Percentiles rank a stretch among this genome's conserved stretches.
Conservation (phyloP, 176 grass and related monocot genomes). For the Eleusine coracana region DNA sequence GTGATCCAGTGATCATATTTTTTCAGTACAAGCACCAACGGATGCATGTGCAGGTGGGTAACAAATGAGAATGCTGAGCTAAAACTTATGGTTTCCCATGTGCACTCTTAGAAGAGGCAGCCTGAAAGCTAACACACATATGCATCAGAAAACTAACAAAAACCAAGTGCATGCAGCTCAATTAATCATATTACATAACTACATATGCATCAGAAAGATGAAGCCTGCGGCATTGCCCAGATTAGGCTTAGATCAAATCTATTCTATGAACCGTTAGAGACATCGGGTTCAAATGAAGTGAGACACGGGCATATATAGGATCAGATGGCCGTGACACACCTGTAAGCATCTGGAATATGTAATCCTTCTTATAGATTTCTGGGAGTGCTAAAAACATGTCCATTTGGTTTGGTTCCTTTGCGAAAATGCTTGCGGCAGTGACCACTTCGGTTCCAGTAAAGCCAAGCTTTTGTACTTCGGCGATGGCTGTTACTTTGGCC, state of each 20-base stretch:
- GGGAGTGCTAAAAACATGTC: slow-evolving; percentile 55
- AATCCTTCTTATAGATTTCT: slow-evolving; percentile 52
- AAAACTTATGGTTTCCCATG: not conserved
- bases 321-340: slow-evolving; percentile 2
- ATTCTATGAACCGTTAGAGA: not conserved
- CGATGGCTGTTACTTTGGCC: slow-evolving; percentile 51
- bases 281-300: not conserved
- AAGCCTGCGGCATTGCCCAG: not conserved
- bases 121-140: not conserved
- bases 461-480: slow-evolving; percentile 49
- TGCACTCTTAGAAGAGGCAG: no score
- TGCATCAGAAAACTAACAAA: not conserved
- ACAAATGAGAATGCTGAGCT: not conserved
- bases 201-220: slow-evolving; percentile 4
- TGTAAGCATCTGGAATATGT: slow-evolving; percentile 48
- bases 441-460: slow-evolving; percentile 49
- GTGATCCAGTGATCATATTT: not conserved
- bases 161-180: slow-evolving; percentile 6
- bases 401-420: slow-evolving; percentile 59
- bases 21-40: not conserved
- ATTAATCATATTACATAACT: not conserved
- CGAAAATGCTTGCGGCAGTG: slow-evolving; percentile 42
- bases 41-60: not conserved
- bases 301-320: not conserved
- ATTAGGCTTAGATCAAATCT: not conserved